Evolutionary conservation across 768 basidiomycete genomes (phyloP).

Genomic region (Collybiopsis luxurians): DNA sequence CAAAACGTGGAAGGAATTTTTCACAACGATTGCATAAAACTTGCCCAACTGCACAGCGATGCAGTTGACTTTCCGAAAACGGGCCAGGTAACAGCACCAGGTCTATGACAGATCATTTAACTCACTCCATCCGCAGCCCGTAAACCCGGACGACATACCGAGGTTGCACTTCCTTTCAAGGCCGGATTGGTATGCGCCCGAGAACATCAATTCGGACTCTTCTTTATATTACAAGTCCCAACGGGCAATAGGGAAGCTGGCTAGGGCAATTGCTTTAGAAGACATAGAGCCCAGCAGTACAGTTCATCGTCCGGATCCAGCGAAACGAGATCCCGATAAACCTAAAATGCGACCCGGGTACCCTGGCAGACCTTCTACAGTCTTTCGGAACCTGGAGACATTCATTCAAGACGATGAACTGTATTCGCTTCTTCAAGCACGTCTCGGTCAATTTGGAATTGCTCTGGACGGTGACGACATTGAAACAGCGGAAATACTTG

Average conservation of each 20-base stretch:
- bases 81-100: constrained; percentile 34
- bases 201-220: constrained; percentile 38
- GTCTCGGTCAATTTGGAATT: constrained; percentile 24
- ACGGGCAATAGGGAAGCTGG: constrained; percentile 59
- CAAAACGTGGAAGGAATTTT: constrained; percentile 43
- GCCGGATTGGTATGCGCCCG: constrained; percentile 70
- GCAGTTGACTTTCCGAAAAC: constrained; percentile 71
- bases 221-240: constrained; percentile 49
- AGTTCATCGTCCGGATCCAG: background rate
- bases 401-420: background rate
- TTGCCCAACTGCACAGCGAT: constrained; percentile 58
- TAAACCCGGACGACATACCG: constrained; percentile 34
- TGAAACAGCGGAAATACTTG: background rate
- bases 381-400: background rate
- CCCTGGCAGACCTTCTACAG: background rate
- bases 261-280: constrained; percentile 41
- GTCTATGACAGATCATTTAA: constrained; percentile 16
- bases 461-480: constrained; percentile 5
- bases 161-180: constrained; percentile 30
- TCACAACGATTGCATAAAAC: constrained; percentile 46
- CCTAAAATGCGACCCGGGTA: background rate
- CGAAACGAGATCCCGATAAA: constrained; percentile 36
- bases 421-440: constrained; percentile 16
- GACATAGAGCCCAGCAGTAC: background rate
- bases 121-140: background rate